Conservation (phyloP, 306 rosid species). For the Prunus mongolica region DNA sequence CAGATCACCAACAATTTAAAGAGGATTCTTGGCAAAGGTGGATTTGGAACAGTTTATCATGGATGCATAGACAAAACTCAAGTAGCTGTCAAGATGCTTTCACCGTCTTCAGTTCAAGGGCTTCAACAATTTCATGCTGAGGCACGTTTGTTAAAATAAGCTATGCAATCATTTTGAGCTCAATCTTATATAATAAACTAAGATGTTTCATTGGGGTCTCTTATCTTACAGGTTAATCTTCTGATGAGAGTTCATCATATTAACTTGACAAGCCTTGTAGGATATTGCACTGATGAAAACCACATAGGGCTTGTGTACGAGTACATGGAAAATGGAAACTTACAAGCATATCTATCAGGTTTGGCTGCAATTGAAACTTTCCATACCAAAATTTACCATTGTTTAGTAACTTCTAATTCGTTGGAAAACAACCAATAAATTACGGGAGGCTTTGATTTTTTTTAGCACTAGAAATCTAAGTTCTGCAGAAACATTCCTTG, state of each 20-base stretch:
- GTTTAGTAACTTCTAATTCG: too few species aligned
- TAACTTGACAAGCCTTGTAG: slow-evolving; percentile 37
- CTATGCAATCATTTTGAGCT: background rate
- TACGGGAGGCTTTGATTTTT: too few species aligned
- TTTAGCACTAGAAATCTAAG: too few species aligned
- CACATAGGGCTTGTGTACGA: slow-evolving; percentile 26
- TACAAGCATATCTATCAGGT: slow-evolving; percentile 27
- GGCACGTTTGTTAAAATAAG: slow-evolving; percentile 26
- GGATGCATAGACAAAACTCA: slow-evolving; percentile 37
- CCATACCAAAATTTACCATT: background rate
- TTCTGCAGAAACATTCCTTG: too few species aligned
- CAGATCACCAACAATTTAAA: slow-evolving; percentile 40
- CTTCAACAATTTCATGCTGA: slow-evolving; percentile 49
- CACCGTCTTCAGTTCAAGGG: slow-evolving; percentile 40
- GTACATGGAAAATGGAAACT: slow-evolving; percentile 35
- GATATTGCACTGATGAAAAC: slow-evolving; percentile 27
- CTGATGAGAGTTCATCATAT: slow-evolving; percentile 37
- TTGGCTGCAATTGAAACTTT: background rate
- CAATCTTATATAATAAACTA: background rate
- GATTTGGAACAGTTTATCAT: slow-evolving; percentile 46
- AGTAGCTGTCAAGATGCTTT: slow-evolving; percentile 56
- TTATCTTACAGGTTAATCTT: slow-evolving; percentile 21
- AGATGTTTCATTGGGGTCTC: background rate
- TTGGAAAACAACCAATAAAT: too few species aligned
- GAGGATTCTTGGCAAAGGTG: slow-evolving; percentile 47